Evolutionary conservation across 306 rosid species (phyloP).

Genomic region (Gastrolobium bilobum): DNA sequence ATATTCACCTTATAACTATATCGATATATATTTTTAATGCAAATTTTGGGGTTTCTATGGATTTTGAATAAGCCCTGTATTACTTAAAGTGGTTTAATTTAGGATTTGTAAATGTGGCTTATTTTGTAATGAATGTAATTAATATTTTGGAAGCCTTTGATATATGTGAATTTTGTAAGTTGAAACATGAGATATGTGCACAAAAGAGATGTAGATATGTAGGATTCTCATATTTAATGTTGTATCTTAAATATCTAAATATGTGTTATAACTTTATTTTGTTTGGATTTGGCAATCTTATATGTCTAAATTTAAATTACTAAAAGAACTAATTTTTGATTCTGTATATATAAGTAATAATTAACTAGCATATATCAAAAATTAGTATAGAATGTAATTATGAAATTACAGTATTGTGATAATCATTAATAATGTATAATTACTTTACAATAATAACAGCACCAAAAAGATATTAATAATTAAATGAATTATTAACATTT

Average conservation of each 20-base stretch:
- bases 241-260: constrained; percentile 24
- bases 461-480: not conserved
- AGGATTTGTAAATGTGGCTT: not conserved
- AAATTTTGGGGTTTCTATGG: not conserved
- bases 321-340: not conserved
- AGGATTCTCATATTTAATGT: constrained; percentile 20
- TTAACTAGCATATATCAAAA: not conserved
- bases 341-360: not conserved
- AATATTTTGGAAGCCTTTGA: not conserved
- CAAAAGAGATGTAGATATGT: not conserved
- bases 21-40: not conserved
- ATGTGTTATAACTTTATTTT: constrained; percentile 12
- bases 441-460: not conserved
- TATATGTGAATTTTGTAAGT: not conserved
- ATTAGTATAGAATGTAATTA: constrained; percentile 8
- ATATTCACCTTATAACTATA: not conserved
- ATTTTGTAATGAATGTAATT: not conserved
- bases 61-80: not conserved
- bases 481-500: not conserved
- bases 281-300: constrained; percentile 10
- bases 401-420: not conserved
- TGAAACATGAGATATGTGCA: not conserved
- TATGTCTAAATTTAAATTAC: not conserved
- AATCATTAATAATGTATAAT: constrained; percentile 24
- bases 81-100: not conserved